phyloP scores from a whole-genome alignment of 345 rosid species.

The Lagerstroemia speciosa region DNA sequence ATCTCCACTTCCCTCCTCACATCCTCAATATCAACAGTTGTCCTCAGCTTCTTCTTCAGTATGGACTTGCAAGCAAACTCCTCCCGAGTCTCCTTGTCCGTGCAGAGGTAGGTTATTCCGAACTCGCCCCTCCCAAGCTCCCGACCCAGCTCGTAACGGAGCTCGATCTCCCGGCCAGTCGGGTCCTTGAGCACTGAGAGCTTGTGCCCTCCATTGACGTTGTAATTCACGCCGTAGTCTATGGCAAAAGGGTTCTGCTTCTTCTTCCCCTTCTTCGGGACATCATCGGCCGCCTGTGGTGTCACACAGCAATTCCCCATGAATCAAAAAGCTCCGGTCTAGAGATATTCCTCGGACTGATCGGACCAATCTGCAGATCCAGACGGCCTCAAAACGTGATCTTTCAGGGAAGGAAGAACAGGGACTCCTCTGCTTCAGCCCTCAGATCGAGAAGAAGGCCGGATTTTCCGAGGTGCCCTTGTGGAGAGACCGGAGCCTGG shows the following conservation, averaged over 20 bases:
- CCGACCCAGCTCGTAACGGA: slow-evolving; percentile 61
- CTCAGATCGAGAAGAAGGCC: background rate
- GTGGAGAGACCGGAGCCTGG: background rate
- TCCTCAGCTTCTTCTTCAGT: slow-evolving; percentile 89
- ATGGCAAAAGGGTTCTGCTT: slow-evolving; percentile 67
- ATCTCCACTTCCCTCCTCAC: slow-evolving; percentile 96
- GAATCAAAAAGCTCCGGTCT: slow-evolving; percentile 6
- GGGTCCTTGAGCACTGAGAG: slow-evolving; percentile 61
- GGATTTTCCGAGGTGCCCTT: slow-evolving; percentile 1
- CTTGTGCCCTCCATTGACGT: slow-evolving; percentile 33
- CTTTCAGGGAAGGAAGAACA: background rate
- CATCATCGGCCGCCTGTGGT: slow-evolving; percentile 24
- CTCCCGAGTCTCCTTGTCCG: slow-evolving; percentile 45
- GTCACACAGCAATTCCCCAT: slow-evolving; percentile 93
- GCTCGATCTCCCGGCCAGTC: slow-evolving; percentile 62
- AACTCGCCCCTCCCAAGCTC: slow-evolving; percentile 99
- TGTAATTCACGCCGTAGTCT: slow-evolving; percentile 31
- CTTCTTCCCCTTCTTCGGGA: slow-evolving; percentile 35
- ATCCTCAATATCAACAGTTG: slow-evolving; percentile 86
- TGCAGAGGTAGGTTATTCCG: slow-evolving; percentile 81
- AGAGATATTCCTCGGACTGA: background rate
- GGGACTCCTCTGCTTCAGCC: background rate
- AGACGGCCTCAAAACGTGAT: background rate
- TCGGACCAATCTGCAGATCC: background rate
- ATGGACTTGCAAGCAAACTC: slow-evolving; percentile 81